Conservation (phyloP, 1,284 basidiomycete genomes). For the Cutaneotrichosporon sp. region DNA sequence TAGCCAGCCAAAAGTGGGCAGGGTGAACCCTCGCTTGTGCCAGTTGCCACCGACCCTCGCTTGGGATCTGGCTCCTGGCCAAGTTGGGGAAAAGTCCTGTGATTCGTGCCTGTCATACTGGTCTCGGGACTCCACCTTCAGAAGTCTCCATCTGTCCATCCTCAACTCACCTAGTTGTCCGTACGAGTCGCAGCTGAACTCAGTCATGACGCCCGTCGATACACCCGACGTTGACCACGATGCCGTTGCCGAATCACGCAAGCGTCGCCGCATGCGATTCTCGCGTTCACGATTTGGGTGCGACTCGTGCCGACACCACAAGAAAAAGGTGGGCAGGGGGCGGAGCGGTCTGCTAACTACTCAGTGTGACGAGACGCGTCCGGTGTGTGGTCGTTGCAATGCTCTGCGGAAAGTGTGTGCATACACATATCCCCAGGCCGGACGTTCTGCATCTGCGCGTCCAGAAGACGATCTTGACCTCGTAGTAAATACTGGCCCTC, state of each 20-base stretch:
- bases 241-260: background rate
- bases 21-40: too few species aligned
- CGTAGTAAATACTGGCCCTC: background rate
- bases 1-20: too few species aligned
- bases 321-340: background rate
- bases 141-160: too few species aligned
- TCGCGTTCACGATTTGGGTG: constrained; percentile 1
- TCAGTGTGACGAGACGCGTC: background rate
- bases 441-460: background rate
- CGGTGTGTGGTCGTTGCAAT: constrained; percentile 1
- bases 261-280: constrained; percentile 2
- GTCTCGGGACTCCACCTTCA: too few species aligned
- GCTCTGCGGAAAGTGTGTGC: background rate
- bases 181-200: too few species aligned
- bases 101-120: too few species aligned
- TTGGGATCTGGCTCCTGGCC: too few species aligned
- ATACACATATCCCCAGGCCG: background rate
- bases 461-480: background rate
- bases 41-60: too few species aligned
- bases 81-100: too few species aligned
- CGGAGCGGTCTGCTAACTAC: too few species aligned
- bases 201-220: background rate
- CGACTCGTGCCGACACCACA: constrained; percentile 3
- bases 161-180: too few species aligned
- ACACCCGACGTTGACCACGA: background rate